These are phyloP conservation scores for Cyclospora cayetanensis DNA, from an alignment of 169 alveolate genomes.

Conservation along the genomic window DNA sequence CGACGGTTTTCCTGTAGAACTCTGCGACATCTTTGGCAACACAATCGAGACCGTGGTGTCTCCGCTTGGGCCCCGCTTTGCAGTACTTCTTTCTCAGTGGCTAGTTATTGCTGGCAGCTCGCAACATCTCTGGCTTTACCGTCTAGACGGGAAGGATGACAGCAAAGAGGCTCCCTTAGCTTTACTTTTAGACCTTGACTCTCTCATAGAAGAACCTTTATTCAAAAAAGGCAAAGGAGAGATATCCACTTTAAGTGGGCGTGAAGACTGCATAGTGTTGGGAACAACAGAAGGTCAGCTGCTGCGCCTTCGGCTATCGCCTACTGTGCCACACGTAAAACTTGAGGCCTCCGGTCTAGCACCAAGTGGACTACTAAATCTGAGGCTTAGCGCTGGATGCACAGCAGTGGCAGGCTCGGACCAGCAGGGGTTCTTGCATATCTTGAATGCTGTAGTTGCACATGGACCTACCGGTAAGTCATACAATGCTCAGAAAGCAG, in stretches of 20 bases:
- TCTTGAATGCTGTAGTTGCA: not conserved
- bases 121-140: conserved; percentile 29
- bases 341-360: conserved; percentile 25
- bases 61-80: conserved; percentile 36
- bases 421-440: conserved; percentile 20
- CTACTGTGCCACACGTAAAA: not conserved
- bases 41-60: conserved; percentile 41
- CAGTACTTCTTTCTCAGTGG: conserved; percentile 36
- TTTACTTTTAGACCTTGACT: not conserved
- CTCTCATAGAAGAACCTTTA: not conserved
- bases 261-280: conserved; percentile 4
- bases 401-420: conserved; percentile 39
- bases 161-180: not conserved
- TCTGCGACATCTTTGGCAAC: conserved; percentile 40
- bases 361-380: not conserved
- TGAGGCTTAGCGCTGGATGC: conserved; percentile 18
- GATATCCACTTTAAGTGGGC: not conserved
- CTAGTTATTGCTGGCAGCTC: conserved; percentile 47
- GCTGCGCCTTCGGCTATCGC: not conserved
- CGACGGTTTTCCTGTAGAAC: conserved; percentile 56
- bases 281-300: conserved; percentile 26
- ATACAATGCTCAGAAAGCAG: too few species aligned
- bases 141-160: not conserved
- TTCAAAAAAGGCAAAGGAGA: not conserved
- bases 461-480: conserved; percentile 13